A percentile compares a stretch with the other conserved stretches of the same genome.
These are phyloP conservation scores for Scopulariopsis brevicaulis DNA, from an alignment of 2,329 filamentous ascomycete species.

Conservation along the genomic window DNA sequence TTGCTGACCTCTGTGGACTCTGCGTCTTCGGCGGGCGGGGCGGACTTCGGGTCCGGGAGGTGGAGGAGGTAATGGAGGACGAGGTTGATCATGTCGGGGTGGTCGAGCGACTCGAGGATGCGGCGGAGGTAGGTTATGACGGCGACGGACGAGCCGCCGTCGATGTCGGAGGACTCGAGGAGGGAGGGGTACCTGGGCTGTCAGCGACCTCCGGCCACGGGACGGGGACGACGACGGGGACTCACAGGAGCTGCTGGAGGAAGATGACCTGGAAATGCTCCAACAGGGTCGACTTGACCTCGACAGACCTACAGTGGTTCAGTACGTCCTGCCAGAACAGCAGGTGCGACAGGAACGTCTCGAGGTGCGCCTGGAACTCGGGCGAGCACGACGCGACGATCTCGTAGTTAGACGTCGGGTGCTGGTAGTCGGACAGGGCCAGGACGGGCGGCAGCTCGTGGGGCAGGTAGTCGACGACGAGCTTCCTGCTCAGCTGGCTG, in stretches of 20 bases:
- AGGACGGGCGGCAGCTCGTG: conserved; percentile 73
- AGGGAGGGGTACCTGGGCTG: conserved; percentile 73
- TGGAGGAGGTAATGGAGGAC: conserved; percentile 88
- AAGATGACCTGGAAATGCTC: conserved; percentile 98
- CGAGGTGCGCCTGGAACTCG: conserved; percentile 74
- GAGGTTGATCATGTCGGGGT: conserved; percentile 87
- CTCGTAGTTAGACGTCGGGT: conserved; percentile 56
- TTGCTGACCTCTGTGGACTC: conserved; percentile 42
- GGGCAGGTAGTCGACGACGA: conserved; percentile 67
- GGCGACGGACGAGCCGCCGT: conserved; percentile 91
- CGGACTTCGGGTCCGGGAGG: conserved; percentile 43
- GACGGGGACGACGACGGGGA: conserved; percentile 7
- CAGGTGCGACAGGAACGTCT: conserved; percentile 89
- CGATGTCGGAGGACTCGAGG: conserved; percentile 91
- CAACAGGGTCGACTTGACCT: conserved; percentile 84
- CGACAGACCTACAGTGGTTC: conserved; percentile 84
- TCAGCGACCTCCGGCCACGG: not conserved
- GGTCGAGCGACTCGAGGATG: conserved; percentile 83
- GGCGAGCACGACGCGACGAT: conserved; percentile 63
- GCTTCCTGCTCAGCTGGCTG: conserved; percentile 59
- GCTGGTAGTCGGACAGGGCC: conserved; percentile 78
- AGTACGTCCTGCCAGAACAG: conserved; percentile 98
- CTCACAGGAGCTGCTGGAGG: conserved; percentile 81
- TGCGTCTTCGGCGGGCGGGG: conserved; percentile 11
- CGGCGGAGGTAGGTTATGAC: conserved; percentile 87